These are phyloP conservation scores for Mortierella sp. DNA, from an alignment of 371 early-diverging fungal genomes.

Conservation along the genomic window DNA sequence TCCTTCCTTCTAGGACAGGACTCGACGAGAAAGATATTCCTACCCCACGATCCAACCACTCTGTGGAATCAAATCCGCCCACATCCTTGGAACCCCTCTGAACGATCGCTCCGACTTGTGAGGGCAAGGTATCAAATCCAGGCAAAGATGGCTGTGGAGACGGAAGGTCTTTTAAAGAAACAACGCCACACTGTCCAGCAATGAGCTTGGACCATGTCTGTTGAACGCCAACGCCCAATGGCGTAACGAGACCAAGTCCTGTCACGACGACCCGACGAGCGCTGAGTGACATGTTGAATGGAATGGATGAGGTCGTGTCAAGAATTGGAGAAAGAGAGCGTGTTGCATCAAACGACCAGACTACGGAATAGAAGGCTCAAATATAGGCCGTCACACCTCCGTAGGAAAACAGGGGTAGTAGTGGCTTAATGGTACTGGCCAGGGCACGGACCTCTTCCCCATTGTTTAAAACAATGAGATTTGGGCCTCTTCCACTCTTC, in stretches of 20 bases:
- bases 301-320: neutral
- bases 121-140: conserved; percentile 74
- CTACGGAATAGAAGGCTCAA: too few species aligned
- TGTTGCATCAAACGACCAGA: too few species aligned
- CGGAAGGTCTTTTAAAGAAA: conserved; percentile 61
- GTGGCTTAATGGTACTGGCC: too few species aligned
- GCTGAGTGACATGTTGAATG: conserved; percentile 25
- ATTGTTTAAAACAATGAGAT: too few species aligned
- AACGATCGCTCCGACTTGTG: conserved; percentile 86
- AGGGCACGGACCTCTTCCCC: too few species aligned
- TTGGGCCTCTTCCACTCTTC: neutral
- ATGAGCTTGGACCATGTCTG: conserved; percentile 81
- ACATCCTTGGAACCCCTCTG: conserved; percentile 62
- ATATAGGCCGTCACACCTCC: too few species aligned
- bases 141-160: conserved; percentile 18
- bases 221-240: conserved; percentile 84
- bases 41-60: conserved; percentile 81
- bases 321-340: neutral
- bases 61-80: conserved; percentile 72
- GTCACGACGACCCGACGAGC: conserved; percentile 91
- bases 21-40: conserved; percentile 5
- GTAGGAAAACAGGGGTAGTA: too few species aligned
- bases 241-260: conserved; percentile 94
- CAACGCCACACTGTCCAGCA: conserved; percentile 80
- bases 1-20: conserved; percentile 3